Evolutionary conservation across 1,284 basidiomycete genomes (phyloP).

Genomic region (Boletellus sp.): DNA sequence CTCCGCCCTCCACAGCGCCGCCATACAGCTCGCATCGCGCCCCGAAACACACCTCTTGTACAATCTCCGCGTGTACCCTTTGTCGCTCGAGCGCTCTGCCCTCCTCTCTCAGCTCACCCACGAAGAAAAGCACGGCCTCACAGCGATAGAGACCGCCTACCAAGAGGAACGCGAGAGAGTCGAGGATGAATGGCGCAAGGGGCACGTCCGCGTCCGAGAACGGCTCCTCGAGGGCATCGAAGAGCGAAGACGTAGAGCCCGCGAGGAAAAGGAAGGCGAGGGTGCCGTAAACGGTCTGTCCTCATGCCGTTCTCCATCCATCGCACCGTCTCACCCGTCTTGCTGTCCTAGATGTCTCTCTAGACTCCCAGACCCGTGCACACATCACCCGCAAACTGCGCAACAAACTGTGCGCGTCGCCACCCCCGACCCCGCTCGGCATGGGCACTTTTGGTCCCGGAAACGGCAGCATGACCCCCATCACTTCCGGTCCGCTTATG

Average conservation of each 20-base stretch:
- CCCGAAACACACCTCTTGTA: slow-evolving; percentile 64
- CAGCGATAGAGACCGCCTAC: slow-evolving; percentile 62
- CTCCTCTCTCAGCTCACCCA: slow-evolving; percentile 57
- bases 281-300: slow-evolving; percentile 59
- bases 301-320: background rate
- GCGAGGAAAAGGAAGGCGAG: slow-evolving; percentile 81
- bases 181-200: slow-evolving; percentile 74
- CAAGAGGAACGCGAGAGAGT: slow-evolving; percentile 73
- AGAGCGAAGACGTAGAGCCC: slow-evolving; percentile 66
- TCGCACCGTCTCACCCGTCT: slow-evolving; percentile 5
- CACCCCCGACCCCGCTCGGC: slow-evolving; percentile 52
- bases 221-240: slow-evolving; percentile 78
- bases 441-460: slow-evolving; percentile 33
- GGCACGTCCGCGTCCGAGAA: slow-evolving; percentile 66
- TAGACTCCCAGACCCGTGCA: slow-evolving; percentile 72
- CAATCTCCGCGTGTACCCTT: slow-evolving; percentile 64
- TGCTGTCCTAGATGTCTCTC: slow-evolving; percentile 49
- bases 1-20: slow-evolving; percentile 48
- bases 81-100: slow-evolving; percentile 72
- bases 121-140: slow-evolving; percentile 62
- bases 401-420: slow-evolving; percentile 70
- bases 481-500: slow-evolving; percentile 62
- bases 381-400: slow-evolving; percentile 77
- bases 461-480: slow-evolving; percentile 39
- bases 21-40: slow-evolving; percentile 59